A percentile compares a stretch with the other conserved stretches of the same genome.
Conservation (phyloP, 176 grass and related monocot species). For the Oryza rufipogon region DNA sequence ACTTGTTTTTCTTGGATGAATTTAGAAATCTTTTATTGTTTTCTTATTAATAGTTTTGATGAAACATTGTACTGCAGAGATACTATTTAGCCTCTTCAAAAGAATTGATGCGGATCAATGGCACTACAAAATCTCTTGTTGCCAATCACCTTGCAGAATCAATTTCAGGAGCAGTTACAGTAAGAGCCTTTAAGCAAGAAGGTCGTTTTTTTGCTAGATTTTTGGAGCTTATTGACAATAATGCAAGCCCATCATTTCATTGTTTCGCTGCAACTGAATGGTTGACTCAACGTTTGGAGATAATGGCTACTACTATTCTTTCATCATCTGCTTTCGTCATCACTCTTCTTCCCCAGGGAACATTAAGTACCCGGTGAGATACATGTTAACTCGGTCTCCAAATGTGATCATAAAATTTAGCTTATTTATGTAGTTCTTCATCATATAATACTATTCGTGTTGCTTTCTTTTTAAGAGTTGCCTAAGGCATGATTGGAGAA, state of each 20-base stretch:
- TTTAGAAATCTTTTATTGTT: not conserved
- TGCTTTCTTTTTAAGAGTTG: not conserved
- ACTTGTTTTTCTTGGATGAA: not conserved
- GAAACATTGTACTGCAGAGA: slow-evolving; percentile 36
- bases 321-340: slow-evolving; percentile 61
- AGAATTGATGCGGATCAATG: slow-evolving; percentile 76
- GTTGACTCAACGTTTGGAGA: slow-evolving; percentile 71
- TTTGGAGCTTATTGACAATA: slow-evolving; percentile 65
- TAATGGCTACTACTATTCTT: slow-evolving; percentile 56
- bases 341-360: slow-evolving; percentile 60
- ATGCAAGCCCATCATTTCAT: slow-evolving; percentile 54
- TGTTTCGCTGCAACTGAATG: slow-evolving; percentile 73
- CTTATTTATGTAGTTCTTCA: not conserved
- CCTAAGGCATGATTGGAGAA: no score
- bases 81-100: slow-evolving; percentile 57
- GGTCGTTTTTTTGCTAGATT: slow-evolving; percentile 62
- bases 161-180: slow-evolving; percentile 59
- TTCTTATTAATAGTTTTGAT: not conserved
- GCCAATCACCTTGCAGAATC: slow-evolving; percentile 68
- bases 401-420: no score
- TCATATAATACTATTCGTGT: not conserved
- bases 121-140: slow-evolving; percentile 70
- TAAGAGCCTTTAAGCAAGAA: slow-evolving; percentile 68
- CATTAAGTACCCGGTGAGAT: slow-evolving; percentile 50
- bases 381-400: not conserved